Evolutionary conservation across 805 yeast species (phyloP).

Genomic region (Ogataea neopini): DNA sequence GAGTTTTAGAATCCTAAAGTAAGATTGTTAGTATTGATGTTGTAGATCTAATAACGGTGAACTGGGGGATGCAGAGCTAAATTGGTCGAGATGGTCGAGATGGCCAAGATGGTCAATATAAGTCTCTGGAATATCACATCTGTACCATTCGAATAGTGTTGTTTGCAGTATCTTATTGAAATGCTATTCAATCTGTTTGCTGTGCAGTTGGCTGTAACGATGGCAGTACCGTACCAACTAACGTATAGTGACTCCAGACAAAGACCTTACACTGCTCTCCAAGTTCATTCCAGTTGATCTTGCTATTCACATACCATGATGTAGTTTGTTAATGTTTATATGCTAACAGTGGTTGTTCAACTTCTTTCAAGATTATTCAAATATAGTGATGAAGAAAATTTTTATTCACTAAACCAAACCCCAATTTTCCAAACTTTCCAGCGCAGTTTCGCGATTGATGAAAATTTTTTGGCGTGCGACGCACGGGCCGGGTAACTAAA

Average conservation of each 20-base stretch:
- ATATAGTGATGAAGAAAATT: conserved; percentile 13
- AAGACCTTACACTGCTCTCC: not conserved
- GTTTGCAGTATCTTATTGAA: not conserved
- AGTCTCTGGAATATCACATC: not conserved
- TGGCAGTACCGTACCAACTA: not conserved
- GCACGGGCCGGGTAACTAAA: conserved; percentile 17
- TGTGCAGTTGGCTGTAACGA: not conserved
- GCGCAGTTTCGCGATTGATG: conserved; percentile 10
- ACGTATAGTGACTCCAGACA: not conserved
- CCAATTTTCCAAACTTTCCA: conserved; percentile 5
- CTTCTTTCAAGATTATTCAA: conserved; percentile 2
- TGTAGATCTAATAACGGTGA: not conserved
- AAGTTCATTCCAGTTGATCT: not conserved
- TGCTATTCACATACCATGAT: conserved; percentile 8
- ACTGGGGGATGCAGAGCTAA: no score
- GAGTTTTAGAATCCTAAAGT: conserved; percentile 64
- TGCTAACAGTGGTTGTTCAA: conserved; percentile 7
- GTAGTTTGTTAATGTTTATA: conserved; percentile 7
- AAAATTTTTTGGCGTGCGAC: conserved; percentile 21
- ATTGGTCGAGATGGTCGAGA: no score
- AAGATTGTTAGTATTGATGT: conserved; percentile 12
- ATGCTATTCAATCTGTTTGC: not conserved
- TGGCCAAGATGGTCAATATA: no score
- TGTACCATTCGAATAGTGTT: not conserved
- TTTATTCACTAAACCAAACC: conserved; percentile 7